Evolutionary conservation across 1,284 basidiomycete genomes (phyloP), one percentile per base, ranked within the genome.

Genomic region (Polyporus tsugae): DNA sequence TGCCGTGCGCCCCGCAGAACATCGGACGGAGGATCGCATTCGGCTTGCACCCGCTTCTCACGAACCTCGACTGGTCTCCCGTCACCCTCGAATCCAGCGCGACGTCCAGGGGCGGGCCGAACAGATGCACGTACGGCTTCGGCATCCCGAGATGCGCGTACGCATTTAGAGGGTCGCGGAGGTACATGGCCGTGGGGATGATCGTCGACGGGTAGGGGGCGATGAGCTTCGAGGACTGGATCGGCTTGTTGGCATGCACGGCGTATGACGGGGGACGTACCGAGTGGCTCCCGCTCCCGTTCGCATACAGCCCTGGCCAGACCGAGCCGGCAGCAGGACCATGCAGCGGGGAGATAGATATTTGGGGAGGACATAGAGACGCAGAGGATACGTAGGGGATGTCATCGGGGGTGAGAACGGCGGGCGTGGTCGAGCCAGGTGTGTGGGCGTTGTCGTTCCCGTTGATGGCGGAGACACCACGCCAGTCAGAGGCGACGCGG

Each of bases 1-100:
- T 77, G 29, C 71, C 74, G 2, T 39, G 57, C 42, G 80, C 79
- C 46, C 78, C 79, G 74, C 92, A 91, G 22, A 96, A 78, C 39
- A 96, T 84, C 0, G 95, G 95, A 1, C 94, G 83, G 13, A 98
- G 78, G 4, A 97, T 93, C 0, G 92, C 95, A 75, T 98, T 98
- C 9, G 96, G 96, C 72, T 92, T 86, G 79, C 97, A 99, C 0
- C 95, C 95, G 65, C 86, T 93, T 57, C 97, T 83, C 0, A 92
- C 90, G 79, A 94, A 98, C 19, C 95, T 84, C 0, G 87, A 86
- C 68, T 92, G 87, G 68, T 85, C 88, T 6, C 95, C 95, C n/a
- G 89, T 89, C n/a, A 88, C 83, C 17, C 97, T 82, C 0, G 93
- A 87, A 74, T 99, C 97, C 42, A 99, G 83, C 2, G 93, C 92